A percentile compares a stretch with the other conserved stretches of the same genome.
phyloP scores from a whole-genome alignment of 768 basidiomycete species.

The Rossbeevera mucosa region DNA sequence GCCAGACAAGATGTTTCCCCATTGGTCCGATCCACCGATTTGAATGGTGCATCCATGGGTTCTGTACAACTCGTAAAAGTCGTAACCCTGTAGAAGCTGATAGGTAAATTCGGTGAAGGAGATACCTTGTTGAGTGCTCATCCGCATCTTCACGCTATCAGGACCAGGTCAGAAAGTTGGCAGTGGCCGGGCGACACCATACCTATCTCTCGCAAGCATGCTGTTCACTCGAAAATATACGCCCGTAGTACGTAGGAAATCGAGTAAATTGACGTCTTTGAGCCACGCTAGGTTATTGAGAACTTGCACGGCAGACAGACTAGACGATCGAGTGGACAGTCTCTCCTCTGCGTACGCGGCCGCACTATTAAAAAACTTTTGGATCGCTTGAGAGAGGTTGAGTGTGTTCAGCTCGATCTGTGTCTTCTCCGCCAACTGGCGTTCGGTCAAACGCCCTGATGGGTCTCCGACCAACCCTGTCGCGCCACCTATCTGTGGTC shows the following conservation, averaged over 20 bases:
- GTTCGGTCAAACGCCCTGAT: constrained; percentile 81
- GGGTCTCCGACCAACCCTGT: constrained; percentile 98
- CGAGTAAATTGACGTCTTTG: constrained; percentile 63
- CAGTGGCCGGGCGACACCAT: constrained; percentile 14
- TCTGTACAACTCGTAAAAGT: constrained; percentile 76
- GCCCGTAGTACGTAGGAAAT: constrained; percentile 82
- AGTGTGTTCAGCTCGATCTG: constrained; percentile 63
- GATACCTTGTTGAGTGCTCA: constrained; percentile 77
- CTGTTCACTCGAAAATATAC: constrained; percentile 75
- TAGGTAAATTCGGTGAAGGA: constrained; percentile 99
- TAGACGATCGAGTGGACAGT: constrained; percentile 6
- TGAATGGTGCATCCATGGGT: constrained; percentile 74
- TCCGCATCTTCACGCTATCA: constrained; percentile 73
- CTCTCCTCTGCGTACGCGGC: constrained; percentile 51
- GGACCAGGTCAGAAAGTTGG: constrained; percentile 6
- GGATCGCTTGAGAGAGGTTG: constrained; percentile 58
- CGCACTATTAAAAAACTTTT: constrained; percentile 70
- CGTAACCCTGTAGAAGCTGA: constrained; percentile 94
- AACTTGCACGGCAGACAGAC: constrained; percentile 34
- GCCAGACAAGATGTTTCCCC: constrained; percentile 96
- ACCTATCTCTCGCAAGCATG: constrained; percentile 93
- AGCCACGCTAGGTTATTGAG: constrained; percentile 80
- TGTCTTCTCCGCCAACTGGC: constrained; percentile 57
- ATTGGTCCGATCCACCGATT: constrained; percentile 95
- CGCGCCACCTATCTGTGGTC: constrained; percentile 84